Evolutionary conservation across 2,329 filamentous ascomycete genomes (phyloP).

Genomic region (Fusarium subtropicale): DNA sequence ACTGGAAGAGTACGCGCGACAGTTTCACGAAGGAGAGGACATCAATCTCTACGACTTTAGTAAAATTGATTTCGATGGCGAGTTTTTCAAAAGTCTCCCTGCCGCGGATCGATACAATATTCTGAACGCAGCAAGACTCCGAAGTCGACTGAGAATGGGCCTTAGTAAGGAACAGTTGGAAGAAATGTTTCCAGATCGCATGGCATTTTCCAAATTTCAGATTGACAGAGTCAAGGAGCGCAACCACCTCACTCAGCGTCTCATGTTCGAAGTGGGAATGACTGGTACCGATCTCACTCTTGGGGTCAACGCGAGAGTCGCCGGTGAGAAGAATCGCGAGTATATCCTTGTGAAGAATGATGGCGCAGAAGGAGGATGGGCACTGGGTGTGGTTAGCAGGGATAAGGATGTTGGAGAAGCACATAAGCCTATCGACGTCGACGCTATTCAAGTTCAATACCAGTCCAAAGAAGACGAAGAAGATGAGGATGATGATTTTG

Average conservation of each 20-base stretch:
- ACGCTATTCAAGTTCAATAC: slow-evolving; percentile 70
- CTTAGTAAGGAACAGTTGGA: slow-evolving; percentile 96
- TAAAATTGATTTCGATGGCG: slow-evolving; percentile 97
- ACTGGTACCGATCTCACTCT: slow-evolving; percentile 78
- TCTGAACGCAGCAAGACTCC: slow-evolving; percentile 88
- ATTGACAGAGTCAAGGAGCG: slow-evolving; percentile 93
- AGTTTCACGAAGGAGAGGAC: slow-evolving; percentile 93
- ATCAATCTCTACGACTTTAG: slow-evolving; percentile 95
- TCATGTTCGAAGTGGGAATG: slow-evolving; percentile 97
- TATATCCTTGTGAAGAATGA: slow-evolving; percentile 98
- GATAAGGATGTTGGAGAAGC: slow-evolving; percentile 82
- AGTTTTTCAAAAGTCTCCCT: slow-evolving; percentile 93
- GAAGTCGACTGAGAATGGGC: slow-evolving; percentile 93
- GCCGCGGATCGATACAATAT: slow-evolving; percentile 96
- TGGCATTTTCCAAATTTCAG: slow-evolving; percentile 97
- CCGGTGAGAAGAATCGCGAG: slow-evolving; percentile 88
- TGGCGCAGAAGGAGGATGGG: slow-evolving; percentile 94
- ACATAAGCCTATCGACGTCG: slow-evolving; percentile 93
- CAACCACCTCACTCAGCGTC: slow-evolving; percentile 91
- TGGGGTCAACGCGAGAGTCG: slow-evolving; percentile 73
- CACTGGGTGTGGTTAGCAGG: slow-evolving; percentile 89
- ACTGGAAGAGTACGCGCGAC: slow-evolving; percentile 90
- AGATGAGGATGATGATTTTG: slow-evolving; percentile 84
- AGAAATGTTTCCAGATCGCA: slow-evolving; percentile 95
- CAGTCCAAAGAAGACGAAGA: slow-evolving; percentile 70